phyloP scores from a whole-genome alignment of 108 stramenopile species.

The Nitzschia sp. region DNA sequence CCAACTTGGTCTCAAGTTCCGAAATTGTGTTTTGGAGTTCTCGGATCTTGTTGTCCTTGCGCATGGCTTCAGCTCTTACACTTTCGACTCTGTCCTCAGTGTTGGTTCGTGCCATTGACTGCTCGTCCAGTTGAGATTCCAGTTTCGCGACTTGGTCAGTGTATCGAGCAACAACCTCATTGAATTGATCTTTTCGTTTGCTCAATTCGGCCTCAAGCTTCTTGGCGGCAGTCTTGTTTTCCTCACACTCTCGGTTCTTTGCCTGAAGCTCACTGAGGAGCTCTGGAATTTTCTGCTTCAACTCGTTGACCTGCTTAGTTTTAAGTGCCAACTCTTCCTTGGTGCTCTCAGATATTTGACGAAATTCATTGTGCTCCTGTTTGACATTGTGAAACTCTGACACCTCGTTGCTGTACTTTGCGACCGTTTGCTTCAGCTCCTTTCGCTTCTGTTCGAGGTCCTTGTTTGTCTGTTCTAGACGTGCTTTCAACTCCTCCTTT shows the following conservation, averaged over 20 bases:
- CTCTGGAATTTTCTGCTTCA: slow-evolving; percentile 26
- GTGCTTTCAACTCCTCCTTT: slow-evolving; percentile 24
- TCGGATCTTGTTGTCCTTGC: slow-evolving; percentile 33
- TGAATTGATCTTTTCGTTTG: slow-evolving; percentile 38
- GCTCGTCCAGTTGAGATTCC: slow-evolving; percentile 31
- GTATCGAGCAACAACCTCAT: slow-evolving; percentile 25
- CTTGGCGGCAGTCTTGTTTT: slow-evolving; percentile 21
- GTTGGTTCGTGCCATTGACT: slow-evolving; percentile 19
- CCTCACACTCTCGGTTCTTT: slow-evolving; percentile 25
- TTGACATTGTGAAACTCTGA: slow-evolving; percentile 28
- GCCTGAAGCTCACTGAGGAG: slow-evolving; percentile 22
- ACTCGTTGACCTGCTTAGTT: slow-evolving; percentile 27
- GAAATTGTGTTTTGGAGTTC: slow-evolving; percentile 26
- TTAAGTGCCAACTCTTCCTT: slow-evolving; percentile 25
- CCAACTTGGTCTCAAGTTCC: slow-evolving; percentile 34
- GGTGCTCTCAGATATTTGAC: slow-evolving; percentile 21
- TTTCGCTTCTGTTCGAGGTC: slow-evolving; percentile 40
- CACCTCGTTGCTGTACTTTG: slow-evolving; percentile 24
- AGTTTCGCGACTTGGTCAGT: slow-evolving; percentile 31
- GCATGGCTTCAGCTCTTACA: slow-evolving; percentile 18
- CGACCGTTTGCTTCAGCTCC: slow-evolving; percentile 26
- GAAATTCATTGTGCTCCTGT: slow-evolving; percentile 29
- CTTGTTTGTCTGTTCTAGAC: slow-evolving; percentile 30
- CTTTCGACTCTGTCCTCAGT: slow-evolving; percentile 26
- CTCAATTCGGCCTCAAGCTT: slow-evolving; percentile 35